A percentile compares a stretch with the other conserved stretches of the same genome.
These are phyloP conservation scores for Paramecium bursaria DNA, from an alignment of 73 alveolate genomes.

Conservation along the genomic window DNA sequence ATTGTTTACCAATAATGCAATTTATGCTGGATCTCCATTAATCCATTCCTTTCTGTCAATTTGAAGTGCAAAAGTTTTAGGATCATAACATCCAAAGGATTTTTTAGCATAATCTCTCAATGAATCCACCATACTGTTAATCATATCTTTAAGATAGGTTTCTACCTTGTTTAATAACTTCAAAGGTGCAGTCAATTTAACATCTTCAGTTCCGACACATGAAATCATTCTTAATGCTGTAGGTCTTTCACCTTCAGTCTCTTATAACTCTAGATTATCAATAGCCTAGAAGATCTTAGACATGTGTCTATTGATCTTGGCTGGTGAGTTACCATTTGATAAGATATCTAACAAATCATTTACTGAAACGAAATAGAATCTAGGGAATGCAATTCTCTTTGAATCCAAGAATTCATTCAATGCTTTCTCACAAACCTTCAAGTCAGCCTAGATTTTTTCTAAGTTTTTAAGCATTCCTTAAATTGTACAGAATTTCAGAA, in stretches of 20 bases:
- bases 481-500: conserved; percentile 93
- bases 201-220: conserved; percentile 99
- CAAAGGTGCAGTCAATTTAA: conserved; percentile 94
- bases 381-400: conserved; percentile 99
- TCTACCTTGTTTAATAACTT: conserved; percentile 97
- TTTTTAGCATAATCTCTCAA: conserved; percentile 88
- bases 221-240: conserved; percentile 97
- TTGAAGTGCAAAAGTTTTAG: conserved; percentile 63
- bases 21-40: conserved; percentile 94
- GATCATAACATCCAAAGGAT: conserved; percentile 80
- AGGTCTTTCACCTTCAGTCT: conserved; percentile 95
- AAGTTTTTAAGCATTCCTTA: conserved; percentile 88
- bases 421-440: conserved; percentile 99
- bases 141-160: conserved; percentile 94
- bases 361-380: conserved; percentile 99
- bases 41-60: conserved; percentile 94
- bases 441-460: conserved; percentile 93
- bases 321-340: conserved; percentile 99
- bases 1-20: conserved; percentile 92
- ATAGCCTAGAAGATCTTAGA: conserved; percentile 95
- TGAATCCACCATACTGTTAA: conserved; percentile 93
- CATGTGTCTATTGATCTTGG: conserved; percentile 96
- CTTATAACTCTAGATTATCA: conserved; percentile 87
- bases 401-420: conserved; percentile 99
- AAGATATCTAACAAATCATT: conserved; percentile 99